These are phyloP conservation scores for Capsicum rhomboideum DNA, from an alignment of 257 asterid genomes.

Conservation along the genomic window DNA sequence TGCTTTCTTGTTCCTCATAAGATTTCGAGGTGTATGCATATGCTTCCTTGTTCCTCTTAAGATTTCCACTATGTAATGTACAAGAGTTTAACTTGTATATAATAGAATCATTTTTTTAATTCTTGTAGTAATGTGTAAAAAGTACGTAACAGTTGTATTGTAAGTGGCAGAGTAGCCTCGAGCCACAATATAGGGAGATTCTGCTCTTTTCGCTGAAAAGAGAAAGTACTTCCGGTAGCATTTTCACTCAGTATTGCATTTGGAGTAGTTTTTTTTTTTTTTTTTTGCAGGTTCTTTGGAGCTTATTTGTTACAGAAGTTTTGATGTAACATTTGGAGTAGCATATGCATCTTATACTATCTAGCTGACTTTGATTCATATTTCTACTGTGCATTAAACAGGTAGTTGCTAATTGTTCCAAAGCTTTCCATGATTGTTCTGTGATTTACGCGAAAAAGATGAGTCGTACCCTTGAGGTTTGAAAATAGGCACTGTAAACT, in stretches of 20 bases:
- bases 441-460: background rate
- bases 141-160: background rate
- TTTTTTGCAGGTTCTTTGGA: background rate
- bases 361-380: background rate
- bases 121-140: background rate
- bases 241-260: background rate
- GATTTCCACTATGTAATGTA: conserved; percentile 8
- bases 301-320: background rate
- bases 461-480: conserved; percentile 38
- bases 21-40: conserved; percentile 59
- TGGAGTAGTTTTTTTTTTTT: background rate
- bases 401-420: background rate
- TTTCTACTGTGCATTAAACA: background rate
- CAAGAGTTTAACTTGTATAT: background rate
- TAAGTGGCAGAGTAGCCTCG: background rate
- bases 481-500: conserved; percentile 52
- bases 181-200: background rate
- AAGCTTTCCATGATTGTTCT: background rate
- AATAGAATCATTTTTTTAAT: background rate
- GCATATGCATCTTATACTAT: background rate
- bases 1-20: conserved; percentile 97
- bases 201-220: background rate
- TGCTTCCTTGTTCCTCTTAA: conserved; percentile 93
- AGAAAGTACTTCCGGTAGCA: background rate
- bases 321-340: background rate